phyloP scores from a whole-genome alignment of 2,329 filamentous ascomycete genomes.

The Coccinonectria pachysandricola region DNA sequence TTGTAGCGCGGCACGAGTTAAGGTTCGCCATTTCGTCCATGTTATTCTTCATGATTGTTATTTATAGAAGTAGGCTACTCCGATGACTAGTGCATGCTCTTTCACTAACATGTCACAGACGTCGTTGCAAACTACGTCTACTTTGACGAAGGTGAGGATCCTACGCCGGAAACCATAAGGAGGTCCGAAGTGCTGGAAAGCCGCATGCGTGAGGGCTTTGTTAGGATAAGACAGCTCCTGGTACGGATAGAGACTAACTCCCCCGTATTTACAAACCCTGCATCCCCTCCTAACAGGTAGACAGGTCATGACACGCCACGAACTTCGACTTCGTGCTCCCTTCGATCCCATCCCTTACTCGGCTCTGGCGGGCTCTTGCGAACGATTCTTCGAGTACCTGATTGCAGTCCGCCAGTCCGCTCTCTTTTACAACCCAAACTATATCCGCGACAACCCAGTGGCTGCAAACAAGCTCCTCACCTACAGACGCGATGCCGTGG shows the following conservation, averaged over 20 bases:
- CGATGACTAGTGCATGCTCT: neutral
- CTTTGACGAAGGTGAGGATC: slow-evolving; percentile 43
- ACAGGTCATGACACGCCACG: slow-evolving; percentile 44
- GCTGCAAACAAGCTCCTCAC: slow-evolving; percentile 38
- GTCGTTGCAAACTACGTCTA: slow-evolving; percentile 49
- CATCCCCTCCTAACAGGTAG: no score
- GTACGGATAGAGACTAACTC: no score
- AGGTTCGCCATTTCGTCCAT: slow-evolving; percentile 44
- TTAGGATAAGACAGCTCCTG: slow-evolving; percentile 45
- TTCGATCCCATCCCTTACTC: slow-evolving; percentile 48
- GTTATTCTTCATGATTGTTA: slow-evolving; percentile 47
- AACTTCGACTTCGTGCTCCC: slow-evolving; percentile 46
- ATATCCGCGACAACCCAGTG: slow-evolving; percentile 38
- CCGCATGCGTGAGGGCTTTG: slow-evolving; percentile 48
- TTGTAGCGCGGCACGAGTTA: slow-evolving; percentile 49
- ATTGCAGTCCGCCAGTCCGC: slow-evolving; percentile 47
- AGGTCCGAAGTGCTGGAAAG: slow-evolving; percentile 49
- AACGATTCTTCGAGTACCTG: slow-evolving; percentile 49
- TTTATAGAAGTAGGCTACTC: slow-evolving; percentile 37
- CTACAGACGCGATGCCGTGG: slow-evolving; percentile 46
- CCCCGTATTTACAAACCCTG: no score
- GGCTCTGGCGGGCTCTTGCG: slow-evolving; percentile 43
- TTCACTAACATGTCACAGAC: slow-evolving; percentile 18
- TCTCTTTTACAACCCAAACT: slow-evolving; percentile 45
- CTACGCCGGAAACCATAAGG: slow-evolving; percentile 39